Base-by-base conservation (phyloP, 345 rosid genomes). In the Citrus maxima region DNA sequence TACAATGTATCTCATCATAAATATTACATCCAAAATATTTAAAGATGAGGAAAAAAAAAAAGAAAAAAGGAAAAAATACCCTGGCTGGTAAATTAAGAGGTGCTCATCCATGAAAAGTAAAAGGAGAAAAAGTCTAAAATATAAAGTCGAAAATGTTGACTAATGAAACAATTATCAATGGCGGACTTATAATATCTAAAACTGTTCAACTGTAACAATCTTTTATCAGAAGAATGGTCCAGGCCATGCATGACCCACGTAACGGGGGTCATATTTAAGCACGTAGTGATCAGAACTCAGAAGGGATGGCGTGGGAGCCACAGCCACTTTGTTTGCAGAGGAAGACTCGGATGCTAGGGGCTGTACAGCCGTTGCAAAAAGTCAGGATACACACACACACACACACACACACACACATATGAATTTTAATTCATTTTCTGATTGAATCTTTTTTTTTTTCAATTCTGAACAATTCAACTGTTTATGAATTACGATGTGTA, bases 291-390 rank as follows among this genome's bases (percentile, higher is more conserved):
- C 32, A 9, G 34, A 16, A 4, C 70, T 56, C 14, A 27, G 34
- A 16, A 2, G 73, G 74, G 14, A 38, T 21, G 18, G 61, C 27
- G 13, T 58, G 76, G 76, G 60, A 70, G 10, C 70, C 70, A 59
- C 63, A 24, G 25, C 24, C 56, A 35, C 35, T 76, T 72, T 65
- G 81, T 78, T 61, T 70, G 77, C 64, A 25, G 65, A 35, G 40
- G 46, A 64, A 54, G 67, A 72, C 81, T 72, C 6, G 35, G 28
- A 49, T 71, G 38, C 54, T 1, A 5, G 1, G 28, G 63, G 54
- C 51, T 59, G 34, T 4, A 4, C 62, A 3, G 1, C 25, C 14
- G 27, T 28, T 24, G 71, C 61, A 70, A 37, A 63, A 74, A 2
- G 22, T 13, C 54, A 19, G 18, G 19, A 37, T 35, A 5, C 4